Evolutionary conservation across 2,329 filamentous ascomycete species (phyloP), one percentile per base, ranked within the genome.

Genomic region (Phialocephala sp.): DNA sequence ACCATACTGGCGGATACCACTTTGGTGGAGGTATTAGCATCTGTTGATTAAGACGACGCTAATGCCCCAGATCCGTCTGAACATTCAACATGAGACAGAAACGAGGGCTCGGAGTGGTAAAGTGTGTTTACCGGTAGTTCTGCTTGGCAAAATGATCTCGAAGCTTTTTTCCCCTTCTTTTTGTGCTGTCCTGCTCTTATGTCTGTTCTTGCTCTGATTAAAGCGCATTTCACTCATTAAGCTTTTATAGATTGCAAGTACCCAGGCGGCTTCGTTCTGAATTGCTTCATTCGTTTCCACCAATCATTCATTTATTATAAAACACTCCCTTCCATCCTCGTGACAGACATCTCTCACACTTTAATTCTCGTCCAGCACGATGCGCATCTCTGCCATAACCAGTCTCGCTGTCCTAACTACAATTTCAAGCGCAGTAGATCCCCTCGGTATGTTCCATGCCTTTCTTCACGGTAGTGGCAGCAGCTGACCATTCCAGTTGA

Each of bases 11-110:
- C 41, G n/a, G 43, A 24, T 50, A 50, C 2, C n/a, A 45, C 3
- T 50, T 27, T 32, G 24, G 24, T 24, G 8, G 14, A 32, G 14
- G 12, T 15, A 4, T 54, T 57, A 32, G 11, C 32, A 57, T 24
- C 18, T 22, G 18, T 8, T 22, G 15, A 57, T 12, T 24, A 45
- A 47, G 60, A 57, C 41, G 36, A 45, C 36, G 50, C 60, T 56
- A 62, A 6, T 62, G 60, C 60, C 24, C 60, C 60, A 62, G 60
- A 62, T 62, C 39, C 60, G 50, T 62, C 60, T 62, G 60, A 62
- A 62, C 35, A 27, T 39, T 62, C 24, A 56, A 56, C 14, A 43
- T 62, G 60, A 62, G 60, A 62, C 60, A n/a, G 37, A 45, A 35
- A 56, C 47, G 36, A 20, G 6, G 35, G 50, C 20, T 41, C 36